phyloP scores from a whole-genome alignment of 768 basidiomycete species.

The Asterophora parasitica region DNA sequence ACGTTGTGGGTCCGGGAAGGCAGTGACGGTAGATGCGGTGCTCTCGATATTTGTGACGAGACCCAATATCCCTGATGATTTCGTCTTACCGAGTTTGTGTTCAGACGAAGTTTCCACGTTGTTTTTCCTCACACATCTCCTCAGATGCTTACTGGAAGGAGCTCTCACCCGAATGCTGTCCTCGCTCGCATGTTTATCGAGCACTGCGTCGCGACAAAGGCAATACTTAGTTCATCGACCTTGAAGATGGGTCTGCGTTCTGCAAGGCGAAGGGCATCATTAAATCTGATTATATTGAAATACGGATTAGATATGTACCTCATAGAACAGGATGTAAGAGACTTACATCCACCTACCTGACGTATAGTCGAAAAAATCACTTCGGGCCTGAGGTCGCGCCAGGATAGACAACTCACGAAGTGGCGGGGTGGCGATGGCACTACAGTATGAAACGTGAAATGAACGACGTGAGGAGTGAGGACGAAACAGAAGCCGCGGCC shows the following conservation, averaged over 20 bases:
- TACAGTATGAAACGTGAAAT: slow-evolving; percentile 18
- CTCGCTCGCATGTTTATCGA: slow-evolving; percentile 85
- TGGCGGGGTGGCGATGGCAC: slow-evolving; percentile 23
- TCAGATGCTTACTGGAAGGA: slow-evolving; percentile 71
- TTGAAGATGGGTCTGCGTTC: slow-evolving; percentile 41
- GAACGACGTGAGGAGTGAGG: slow-evolving; percentile 15
- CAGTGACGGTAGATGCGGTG: slow-evolving; percentile 81
- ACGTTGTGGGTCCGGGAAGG: slow-evolving; percentile 61
- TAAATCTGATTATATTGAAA: slow-evolving; percentile 28
- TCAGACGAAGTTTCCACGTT: background rate
- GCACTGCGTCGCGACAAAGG: slow-evolving; percentile 62
- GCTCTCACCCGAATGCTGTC: slow-evolving; percentile 77
- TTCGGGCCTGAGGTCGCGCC: slow-evolving; percentile 19
- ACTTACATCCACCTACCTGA: slow-evolving; percentile 41
- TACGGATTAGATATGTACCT: slow-evolving; percentile 24
- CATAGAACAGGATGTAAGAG: slow-evolving; percentile 24
- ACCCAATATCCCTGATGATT: slow-evolving; percentile 61
- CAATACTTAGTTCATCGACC: slow-evolving; percentile 26
- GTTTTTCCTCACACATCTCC: background rate
- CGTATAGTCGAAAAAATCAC: slow-evolving; percentile 38
- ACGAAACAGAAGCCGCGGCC: background rate
- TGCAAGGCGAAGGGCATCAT: slow-evolving; percentile 40
- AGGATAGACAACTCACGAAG: slow-evolving; percentile 31
- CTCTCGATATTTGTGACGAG: slow-evolving; percentile 71
- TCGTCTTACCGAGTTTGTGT: slow-evolving; percentile 68